Percentiles rank a stretch among this genome's conserved stretches.
Evolutionary conservation across 2,329 filamentous ascomycete genomes (phyloP).

Genomic region (Clarireedia homoeocarpa): DNA sequence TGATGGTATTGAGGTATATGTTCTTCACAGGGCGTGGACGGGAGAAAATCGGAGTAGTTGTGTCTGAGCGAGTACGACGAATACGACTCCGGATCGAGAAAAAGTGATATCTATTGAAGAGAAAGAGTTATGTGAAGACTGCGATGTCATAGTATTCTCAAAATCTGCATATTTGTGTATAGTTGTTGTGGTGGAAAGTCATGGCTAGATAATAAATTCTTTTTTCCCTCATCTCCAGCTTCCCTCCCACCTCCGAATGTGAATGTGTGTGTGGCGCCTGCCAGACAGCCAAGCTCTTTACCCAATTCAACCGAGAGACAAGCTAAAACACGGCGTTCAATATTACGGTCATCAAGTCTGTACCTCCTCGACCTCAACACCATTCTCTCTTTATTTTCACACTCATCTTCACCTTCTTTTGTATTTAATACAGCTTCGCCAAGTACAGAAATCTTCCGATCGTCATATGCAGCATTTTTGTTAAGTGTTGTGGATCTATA

Average conservation of each 20-base stretch:
- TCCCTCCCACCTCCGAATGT: too few species aligned
- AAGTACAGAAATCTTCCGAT: too few species aligned
- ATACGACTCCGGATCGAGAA: too few species aligned
- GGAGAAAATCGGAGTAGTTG: neutral
- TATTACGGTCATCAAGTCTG: neutral
- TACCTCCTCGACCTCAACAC: neutral
- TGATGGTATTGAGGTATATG: neutral
- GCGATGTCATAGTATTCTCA: too few species aligned
- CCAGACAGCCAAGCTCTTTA: neutral
- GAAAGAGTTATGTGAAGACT: too few species aligned
- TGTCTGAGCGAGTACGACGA: neutral
- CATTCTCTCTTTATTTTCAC: neutral
- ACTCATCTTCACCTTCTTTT: neutral
- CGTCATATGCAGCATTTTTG: too few species aligned
- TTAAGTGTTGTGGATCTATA: neutral
- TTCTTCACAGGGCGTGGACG: neutral
- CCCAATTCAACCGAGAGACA: neutral
- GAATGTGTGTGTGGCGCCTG: neutral
- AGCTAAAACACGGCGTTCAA: neutral
- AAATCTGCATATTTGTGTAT: too few species aligned
- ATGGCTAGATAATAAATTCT: neutral
- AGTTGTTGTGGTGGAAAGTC: too few species aligned
- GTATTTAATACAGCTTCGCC: neutral
- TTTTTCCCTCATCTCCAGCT: neutral
- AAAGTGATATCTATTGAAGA: too few species aligned